Evolutionary conservation across 441 rosid species (phyloP).

Genomic region (Melastoma candidum): DNA sequence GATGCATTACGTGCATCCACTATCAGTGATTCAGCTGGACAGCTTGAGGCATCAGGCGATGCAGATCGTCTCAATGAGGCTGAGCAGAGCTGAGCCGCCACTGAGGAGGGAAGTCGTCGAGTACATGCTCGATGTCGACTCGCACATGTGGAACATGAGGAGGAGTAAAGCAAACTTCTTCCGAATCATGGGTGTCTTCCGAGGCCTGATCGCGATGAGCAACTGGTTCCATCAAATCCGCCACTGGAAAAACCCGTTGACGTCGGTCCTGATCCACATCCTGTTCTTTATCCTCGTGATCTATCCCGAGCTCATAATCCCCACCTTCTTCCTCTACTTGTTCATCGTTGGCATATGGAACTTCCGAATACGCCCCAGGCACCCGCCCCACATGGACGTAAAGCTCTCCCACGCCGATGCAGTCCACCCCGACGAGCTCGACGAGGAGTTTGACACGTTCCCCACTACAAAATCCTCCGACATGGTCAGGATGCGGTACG

Average conservation of each 20-base stretch:
- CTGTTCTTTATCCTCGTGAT: slow-evolving; percentile 57
- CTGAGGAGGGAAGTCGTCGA: slow-evolving; percentile 80
- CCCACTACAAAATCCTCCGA: slow-evolving; percentile 60
- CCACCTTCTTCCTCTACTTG: slow-evolving; percentile 73
- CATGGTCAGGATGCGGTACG: slow-evolving; percentile 65
- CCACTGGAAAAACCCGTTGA: slow-evolving; percentile 74
- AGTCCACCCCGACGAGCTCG: slow-evolving; percentile 71
- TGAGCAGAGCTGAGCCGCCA: slow-evolving; percentile 83
- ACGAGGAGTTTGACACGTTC: slow-evolving; percentile 82
- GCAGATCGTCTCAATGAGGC: slow-evolving; percentile 72
- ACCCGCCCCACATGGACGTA: slow-evolving; percentile 82
- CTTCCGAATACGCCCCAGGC: slow-evolving; percentile 59
- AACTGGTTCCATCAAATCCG: slow-evolving; percentile 69
- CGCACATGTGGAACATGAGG: slow-evolving; percentile 92
- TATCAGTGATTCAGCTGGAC: slow-evolving; percentile 77
- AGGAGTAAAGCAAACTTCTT: slow-evolving; percentile 89
- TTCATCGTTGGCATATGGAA: slow-evolving; percentile 80
- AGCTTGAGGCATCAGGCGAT: slow-evolving; percentile 76
- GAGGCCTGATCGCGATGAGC: slow-evolving; percentile 48
- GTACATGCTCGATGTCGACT: slow-evolving; percentile 86
- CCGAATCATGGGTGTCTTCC: slow-evolving; percentile 56
- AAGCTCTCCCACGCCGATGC: slow-evolving; percentile 69
- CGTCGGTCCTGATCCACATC: slow-evolving; percentile 63
- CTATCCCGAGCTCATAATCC: slow-evolving; percentile 68
- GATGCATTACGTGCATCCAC: slow-evolving; percentile 84